Conservation (phyloP, 2,329 filamentous ascomycete species). For the Fusarium sarcochroum region DNA sequence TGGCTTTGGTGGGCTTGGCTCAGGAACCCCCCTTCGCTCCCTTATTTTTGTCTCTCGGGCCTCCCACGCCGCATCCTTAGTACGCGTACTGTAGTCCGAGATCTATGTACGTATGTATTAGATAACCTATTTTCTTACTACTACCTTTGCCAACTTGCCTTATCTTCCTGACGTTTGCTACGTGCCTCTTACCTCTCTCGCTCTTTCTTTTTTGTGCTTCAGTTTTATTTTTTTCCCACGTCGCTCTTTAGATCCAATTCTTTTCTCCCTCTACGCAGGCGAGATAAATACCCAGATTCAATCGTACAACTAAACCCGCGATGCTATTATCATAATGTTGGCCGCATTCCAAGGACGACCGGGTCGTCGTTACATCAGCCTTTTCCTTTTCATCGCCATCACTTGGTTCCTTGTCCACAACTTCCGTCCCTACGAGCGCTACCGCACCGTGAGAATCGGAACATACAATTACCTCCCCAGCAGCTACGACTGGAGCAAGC, state of each 20-base stretch:
- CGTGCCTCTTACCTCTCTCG: conserved; percentile 1
- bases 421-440: conserved; percentile 43
- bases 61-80: conserved; percentile 21
- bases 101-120: background rate
- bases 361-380: conserved; percentile 52
- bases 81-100: background rate
- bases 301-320: conserved; percentile 10
- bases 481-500: conserved; percentile 57
- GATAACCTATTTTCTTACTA: conserved; percentile 1
- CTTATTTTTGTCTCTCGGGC: conserved; percentile 28
- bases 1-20: conserved; percentile 12
- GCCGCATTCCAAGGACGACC: conserved; percentile 51
- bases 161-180: conserved; percentile 4
- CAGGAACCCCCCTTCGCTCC: conserved; percentile 8
- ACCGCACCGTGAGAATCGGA: conserved; percentile 39
- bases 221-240: conserved; percentile 7
- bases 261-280: conserved; percentile 4
- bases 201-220: conserved; percentile 10
- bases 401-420: conserved; percentile 48
- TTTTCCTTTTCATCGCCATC: conserved; percentile 49
- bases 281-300: conserved; percentile 14
- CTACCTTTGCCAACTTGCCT: background rate
- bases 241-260: conserved; percentile 21
- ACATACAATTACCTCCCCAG: conserved; percentile 53
- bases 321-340: conserved; percentile 49